Base-by-base conservation (phyloP, 1,139 yeast species). In the Pichia sp. region DNA sequence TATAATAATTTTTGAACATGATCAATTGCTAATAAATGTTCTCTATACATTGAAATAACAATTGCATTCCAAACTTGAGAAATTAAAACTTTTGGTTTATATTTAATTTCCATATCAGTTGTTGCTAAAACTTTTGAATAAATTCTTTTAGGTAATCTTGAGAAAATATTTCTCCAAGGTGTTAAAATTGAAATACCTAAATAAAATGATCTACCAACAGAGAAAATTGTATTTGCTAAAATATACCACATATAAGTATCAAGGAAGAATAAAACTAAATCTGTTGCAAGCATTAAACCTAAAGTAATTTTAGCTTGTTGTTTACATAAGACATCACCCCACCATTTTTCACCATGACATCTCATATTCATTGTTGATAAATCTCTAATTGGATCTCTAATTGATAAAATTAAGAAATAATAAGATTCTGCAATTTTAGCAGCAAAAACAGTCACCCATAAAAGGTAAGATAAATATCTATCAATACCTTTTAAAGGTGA, bases 241-340 rank as follows among this genome's bases (percentile, higher is more conserved):
- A 91, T 89, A 74, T 89, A 91, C 97, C 98, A 91, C 83, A 91
- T 77, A 66, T 86, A 91, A 52, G 97, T 86, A 83, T 91, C 98
- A 74, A 91, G 77, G 79, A 91, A 91, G 83, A 89, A 91, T 69
- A 91, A 77, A 56, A 91, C 72, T 72, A 91, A 72, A 67, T 91
- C 97, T 44, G 94, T 91, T 50, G 84, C 77, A 56, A 75, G 79
- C 95, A 91, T 89, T 68, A 91, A 71, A 60, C 95, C 96, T 59
- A 91, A 71, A 30, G 86, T 88, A 59, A 91, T 79, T 62, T 77
- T 81, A 31, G 94, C 82, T 67, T 91, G 98, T 48, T 84, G 86
- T 50, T 67, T 69, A 72, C 98, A 91, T 45, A 91, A 67, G 32
- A 57, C 64, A 55, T 69, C 71, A 47, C 84, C 85, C 64, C 79